These are phyloP conservation scores for Megacollybia marginata DNA, from an alignment of 768 basidiomycete species.

Conservation along the genomic window DNA sequence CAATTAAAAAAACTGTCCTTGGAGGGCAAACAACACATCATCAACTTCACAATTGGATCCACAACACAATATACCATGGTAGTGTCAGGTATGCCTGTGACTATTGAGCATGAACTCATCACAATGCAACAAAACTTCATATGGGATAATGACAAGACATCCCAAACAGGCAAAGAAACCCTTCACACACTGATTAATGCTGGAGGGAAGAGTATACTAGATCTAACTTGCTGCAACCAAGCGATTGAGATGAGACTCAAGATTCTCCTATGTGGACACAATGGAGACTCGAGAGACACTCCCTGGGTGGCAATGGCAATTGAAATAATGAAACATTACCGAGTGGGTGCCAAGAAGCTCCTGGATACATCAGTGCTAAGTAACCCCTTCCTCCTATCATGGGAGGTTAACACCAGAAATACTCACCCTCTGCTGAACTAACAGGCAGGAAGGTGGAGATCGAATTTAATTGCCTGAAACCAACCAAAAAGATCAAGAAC, in stretches of 20 bases:
- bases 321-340: background rate
- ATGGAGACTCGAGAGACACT: too few relatives aligned
- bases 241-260: background rate
- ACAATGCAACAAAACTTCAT: slow-evolving; percentile 7
- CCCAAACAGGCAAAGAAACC: background rate
- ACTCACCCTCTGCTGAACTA: background rate
- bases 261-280: background rate
- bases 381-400: background rate
- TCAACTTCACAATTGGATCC: background rate
- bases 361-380: background rate
- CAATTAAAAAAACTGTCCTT: too few relatives aligned
- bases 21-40: background rate
- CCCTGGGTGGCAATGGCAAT: background rate
- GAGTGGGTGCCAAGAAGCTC: background rate
- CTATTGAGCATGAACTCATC: background rate
- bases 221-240: background rate
- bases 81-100: slow-evolving; percentile 11
- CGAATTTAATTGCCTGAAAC: background rate
- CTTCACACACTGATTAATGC: background rate
- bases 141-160: slow-evolving; percentile 3
- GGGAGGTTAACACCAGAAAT: background rate
- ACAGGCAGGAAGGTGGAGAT: too few relatives aligned
- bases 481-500: background rate
- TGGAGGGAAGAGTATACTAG: background rate
- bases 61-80: slow-evolving; percentile 4